These are phyloP conservation scores for Pittosporum tobira DNA, from an alignment of 129 eudicot genomes.

Conservation along the genomic window DNA sequence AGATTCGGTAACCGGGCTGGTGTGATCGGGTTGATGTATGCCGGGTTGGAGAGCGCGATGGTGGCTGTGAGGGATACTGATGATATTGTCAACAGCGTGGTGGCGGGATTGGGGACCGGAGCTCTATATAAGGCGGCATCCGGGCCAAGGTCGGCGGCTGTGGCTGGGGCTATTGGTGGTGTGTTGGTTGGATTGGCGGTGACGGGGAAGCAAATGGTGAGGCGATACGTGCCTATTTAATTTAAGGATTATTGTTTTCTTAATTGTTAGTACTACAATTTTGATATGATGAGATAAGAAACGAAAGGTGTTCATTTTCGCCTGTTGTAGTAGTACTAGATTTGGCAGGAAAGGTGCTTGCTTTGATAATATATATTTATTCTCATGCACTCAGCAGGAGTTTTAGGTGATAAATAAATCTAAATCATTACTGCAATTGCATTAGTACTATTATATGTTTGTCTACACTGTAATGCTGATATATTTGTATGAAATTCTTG, in stretches of 20 bases:
- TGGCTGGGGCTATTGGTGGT: conserved; percentile 93
- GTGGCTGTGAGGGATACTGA: conserved; percentile 72
- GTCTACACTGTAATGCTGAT: background rate
- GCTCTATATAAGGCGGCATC: conserved; percentile 78
- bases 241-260: background rate
- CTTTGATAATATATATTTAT: conserved; percentile 13
- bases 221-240: conserved; percentile 78
- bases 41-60: conserved; percentile 90
- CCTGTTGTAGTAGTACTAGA: conserved; percentile 8
- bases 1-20: conserved; percentile 71
- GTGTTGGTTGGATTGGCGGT: conserved; percentile 65
- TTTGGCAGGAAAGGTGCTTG: conserved; percentile 9
- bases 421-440: conserved; percentile 14
- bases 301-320: conserved; percentile 18
- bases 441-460: background rate
- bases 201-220: conserved; percentile 62
- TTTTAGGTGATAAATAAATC: conserved; percentile 26
- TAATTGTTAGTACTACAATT: conserved; percentile 14
- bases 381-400: conserved; percentile 10
- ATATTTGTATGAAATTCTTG: too few relatives aligned
- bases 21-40: conserved; percentile 67
- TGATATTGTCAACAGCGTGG: conserved; percentile 74
- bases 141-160: conserved; percentile 85
- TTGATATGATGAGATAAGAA: conserved; percentile 27
- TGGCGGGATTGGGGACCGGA: conserved; percentile 85